Conservation (phyloP, 805 yeast genomes). For the Suhomyces xylopsoci region DNA sequence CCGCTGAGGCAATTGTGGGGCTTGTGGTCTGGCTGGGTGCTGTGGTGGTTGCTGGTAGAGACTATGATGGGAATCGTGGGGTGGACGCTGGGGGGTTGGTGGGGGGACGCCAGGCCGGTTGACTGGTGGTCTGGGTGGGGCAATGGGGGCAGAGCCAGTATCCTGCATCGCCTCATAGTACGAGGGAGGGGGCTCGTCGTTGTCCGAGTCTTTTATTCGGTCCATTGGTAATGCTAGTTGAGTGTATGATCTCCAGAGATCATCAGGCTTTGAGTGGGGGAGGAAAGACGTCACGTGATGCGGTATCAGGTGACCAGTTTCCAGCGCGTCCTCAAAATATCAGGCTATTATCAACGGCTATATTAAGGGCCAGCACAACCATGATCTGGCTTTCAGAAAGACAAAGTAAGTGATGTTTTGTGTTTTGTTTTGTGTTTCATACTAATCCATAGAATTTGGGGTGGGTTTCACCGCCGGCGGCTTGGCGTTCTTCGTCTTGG, state of each 20-base stretch:
- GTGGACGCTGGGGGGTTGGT: neutral
- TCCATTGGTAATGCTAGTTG: too few species aligned
- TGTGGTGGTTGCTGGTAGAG: conserved; percentile 1
- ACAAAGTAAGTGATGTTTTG: conserved; percentile 53
- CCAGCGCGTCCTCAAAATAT: neutral
- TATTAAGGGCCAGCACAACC: neutral
- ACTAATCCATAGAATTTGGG: conserved; percentile 64
- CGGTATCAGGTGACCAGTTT: neutral
- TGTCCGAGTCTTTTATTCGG: neutral
- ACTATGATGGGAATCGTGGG: neutral
- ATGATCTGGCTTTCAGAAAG: conserved; percentile 73
- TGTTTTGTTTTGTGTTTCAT: neutral
- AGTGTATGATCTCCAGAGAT: too few species aligned
- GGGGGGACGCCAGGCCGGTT: neutral
- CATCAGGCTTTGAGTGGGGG: neutral
- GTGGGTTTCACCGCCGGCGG: conserved; percentile 91
- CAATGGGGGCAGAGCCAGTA: neutral
- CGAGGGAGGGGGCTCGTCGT: conserved; percentile 39
- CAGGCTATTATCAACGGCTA: neutral
- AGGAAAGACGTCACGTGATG: neutral
- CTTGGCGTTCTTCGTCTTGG: conserved; percentile 71
- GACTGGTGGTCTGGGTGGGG: conserved; percentile 6
- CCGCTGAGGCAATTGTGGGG: conserved; percentile 6
- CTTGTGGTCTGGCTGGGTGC: conserved; percentile 2
- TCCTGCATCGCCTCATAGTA: conserved; percentile 43